Base-by-base conservation (phyloP, 1,284 basidiomycete species). In the Trichosporon sp. region DNA sequence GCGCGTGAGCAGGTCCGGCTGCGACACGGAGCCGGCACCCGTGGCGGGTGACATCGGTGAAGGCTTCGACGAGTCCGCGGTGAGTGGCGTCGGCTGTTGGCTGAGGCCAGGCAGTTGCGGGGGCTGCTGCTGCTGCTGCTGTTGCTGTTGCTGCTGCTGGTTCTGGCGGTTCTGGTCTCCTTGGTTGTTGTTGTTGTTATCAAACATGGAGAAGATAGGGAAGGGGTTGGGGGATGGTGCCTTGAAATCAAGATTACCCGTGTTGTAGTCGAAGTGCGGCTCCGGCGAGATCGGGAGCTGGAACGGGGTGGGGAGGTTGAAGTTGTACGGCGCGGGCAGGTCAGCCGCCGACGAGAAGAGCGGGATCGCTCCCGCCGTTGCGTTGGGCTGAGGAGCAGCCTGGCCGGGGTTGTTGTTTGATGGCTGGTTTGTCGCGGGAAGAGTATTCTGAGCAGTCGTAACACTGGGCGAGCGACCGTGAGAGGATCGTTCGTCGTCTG, bases 1-100 rank as follows among this genome's bases (percentile, higher is more conserved):
- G 8, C 83, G 79, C 3, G 81, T 80, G 26, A 84, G 77, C 21
- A 84, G 76, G 67, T 84, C 83, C 2, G 81, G 79, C 70, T 82
- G 81, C 8, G 68, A 48, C 2, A 73, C 65, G 2, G 76, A 40
- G 4, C 71, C 66, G 2, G 68, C 56, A 2, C 69, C 56, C 2
- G 72, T 72, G 8, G 48, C 64, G 0, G 71, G 66, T 1, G 70
- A 73, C 56, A 68, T 69, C 43, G 67, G 70, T 2, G 76, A 74
- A 2, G 67, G 65, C 66, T 74, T 71, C 51, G 66, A 66, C 16
- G 68, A 35, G 2, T 65, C 67, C 2, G 37, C 14, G 8, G 48
- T 40, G 4, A 51, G 38, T 5, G 51, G 68, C 6, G 35, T 69
- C 8, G 43, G 66, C 65, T 66, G 70, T 68, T 64, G 16, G 32